phyloP scores from a whole-genome alignment of 169 alveolate species.

The Eimeria mitis region DNA sequence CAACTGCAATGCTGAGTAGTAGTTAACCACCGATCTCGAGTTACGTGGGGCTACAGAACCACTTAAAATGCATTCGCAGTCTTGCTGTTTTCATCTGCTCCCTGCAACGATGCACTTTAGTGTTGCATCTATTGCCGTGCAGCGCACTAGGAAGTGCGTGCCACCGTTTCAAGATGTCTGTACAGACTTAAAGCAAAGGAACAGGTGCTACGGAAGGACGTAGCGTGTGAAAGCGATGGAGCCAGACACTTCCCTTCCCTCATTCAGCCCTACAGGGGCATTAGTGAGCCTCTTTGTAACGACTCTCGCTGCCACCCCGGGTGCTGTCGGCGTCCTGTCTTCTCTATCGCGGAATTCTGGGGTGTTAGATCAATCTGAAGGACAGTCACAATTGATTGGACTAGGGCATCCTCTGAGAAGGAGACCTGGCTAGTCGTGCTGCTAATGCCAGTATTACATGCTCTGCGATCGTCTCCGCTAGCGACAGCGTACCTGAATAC shows the following conservation, averaged over 20 bases:
- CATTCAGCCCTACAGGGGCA: conserved; percentile 13
- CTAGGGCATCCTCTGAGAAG: neutral
- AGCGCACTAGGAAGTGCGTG: too few species aligned
- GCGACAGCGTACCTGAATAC: conserved; percentile 42
- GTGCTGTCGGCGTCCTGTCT: conserved; percentile 23
- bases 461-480: too few species aligned
- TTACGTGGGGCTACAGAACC: neutral
- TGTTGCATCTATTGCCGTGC: neutral
- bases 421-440: neutral
- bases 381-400: neutral
- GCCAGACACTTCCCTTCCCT: neutral
- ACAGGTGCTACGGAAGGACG: neutral
- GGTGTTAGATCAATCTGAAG: conserved; percentile 54
- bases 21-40: neutral
- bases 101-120: neutral
- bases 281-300: conserved; percentile 39
- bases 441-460: neutral
- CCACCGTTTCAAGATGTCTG: neutral
- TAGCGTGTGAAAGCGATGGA: neutral
- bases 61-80: neutral
- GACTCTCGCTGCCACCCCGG: conserved; percentile 23
- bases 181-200: neutral
- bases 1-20: neutral
- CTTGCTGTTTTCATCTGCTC: neutral
- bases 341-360: neutral